phyloP scores from a whole-genome alignment of 257 asterid genomes.

The Ehretia macrophylla region DNA sequence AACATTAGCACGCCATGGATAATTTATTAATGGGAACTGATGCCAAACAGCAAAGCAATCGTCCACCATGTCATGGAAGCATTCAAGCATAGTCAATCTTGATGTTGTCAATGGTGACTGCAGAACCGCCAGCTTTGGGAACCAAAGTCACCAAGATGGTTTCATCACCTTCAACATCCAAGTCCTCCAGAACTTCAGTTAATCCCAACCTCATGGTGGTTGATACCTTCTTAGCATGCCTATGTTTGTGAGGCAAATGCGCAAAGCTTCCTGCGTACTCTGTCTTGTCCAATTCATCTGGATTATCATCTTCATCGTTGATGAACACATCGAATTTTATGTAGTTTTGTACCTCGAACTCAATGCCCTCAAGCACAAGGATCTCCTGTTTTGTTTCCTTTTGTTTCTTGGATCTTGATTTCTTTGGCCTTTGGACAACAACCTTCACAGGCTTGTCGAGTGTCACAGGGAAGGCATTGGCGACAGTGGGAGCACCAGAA shows the following conservation, averaged over 20 bases:
- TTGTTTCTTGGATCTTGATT: slow-evolving; percentile 1
- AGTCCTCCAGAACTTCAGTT: slow-evolving; percentile 18
- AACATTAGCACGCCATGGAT: background rate
- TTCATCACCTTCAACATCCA: slow-evolving; percentile 27
- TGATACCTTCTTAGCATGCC: background rate
- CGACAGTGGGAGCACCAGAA: too few relatives aligned
- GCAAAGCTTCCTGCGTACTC: slow-evolving; percentile 18
- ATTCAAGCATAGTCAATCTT: slow-evolving; percentile 4
- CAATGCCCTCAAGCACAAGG: slow-evolving; percentile 10
- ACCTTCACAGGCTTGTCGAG: background rate
- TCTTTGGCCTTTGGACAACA: slow-evolving; percentile 10
- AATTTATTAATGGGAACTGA: background rate
- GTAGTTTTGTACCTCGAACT: slow-evolving; percentile 5
- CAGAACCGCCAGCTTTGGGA: slow-evolving; percentile 8
- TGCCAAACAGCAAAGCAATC: background rate
- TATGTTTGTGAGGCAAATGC: slow-evolving; percentile 11
- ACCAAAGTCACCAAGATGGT: slow-evolving; percentile 24
- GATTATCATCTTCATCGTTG: slow-evolving; percentile 17
- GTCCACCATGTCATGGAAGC: background rate
- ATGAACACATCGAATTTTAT: slow-evolving; percentile 20
- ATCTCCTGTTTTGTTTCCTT: slow-evolving; percentile 12
- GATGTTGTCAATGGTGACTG: background rate
- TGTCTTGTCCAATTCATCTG: slow-evolving; percentile 12
- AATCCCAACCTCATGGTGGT: slow-evolving; percentile 6
- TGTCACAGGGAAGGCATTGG: too few relatives aligned